These are phyloP conservation scores for Sphaerulina vaccinii DNA, from an alignment of 2,329 filamentous ascomycete species.

Conservation along the genomic window DNA sequence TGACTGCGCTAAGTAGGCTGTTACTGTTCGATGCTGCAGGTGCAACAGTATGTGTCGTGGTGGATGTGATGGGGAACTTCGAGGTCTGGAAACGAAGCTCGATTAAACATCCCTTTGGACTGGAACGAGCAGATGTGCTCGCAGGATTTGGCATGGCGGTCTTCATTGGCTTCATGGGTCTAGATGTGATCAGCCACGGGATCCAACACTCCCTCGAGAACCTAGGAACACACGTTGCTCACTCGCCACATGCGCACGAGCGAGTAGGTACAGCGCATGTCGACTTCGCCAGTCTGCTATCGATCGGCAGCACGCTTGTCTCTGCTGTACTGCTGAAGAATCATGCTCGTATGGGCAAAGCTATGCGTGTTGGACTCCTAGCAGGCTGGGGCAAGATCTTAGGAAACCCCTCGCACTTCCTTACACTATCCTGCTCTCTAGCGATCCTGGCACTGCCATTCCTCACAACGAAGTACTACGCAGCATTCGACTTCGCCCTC, in stretches of 20 bases:
- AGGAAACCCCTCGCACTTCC: conserved; percentile 90
- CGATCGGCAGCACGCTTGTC: conserved; percentile 77
- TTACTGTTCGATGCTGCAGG: conserved; percentile 95
- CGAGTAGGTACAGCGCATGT: conserved; percentile 72
- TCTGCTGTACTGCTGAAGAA: conserved; percentile 87
- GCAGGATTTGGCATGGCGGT: conserved; percentile 96
- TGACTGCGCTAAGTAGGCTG: conserved; percentile 88
- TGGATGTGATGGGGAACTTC: conserved; percentile 93
- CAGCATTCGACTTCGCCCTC: conserved; percentile 80
- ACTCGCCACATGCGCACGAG: conserved; percentile 56
- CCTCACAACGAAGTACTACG: conserved; percentile 75
- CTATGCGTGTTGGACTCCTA: conserved; percentile 83
- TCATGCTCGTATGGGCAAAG: conserved; percentile 85
- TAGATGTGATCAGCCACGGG: conserved; percentile 91
- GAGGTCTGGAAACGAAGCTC: conserved; percentile 95
- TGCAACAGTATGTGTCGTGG: conserved; percentile 83
- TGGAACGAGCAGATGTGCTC: conserved; percentile 89
- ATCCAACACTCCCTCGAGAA: conserved; percentile 87
- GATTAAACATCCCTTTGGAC: conserved; percentile 84
- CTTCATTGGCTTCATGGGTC: conserved; percentile 93
- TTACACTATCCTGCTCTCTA: conserved; percentile 83
- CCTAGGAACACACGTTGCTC: conserved; percentile 67
- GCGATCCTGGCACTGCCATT: conserved; percentile 79
- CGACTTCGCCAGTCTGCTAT: conserved; percentile 76
- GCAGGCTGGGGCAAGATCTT: conserved; percentile 80